Evolutionary conservation across 1,284 basidiomycete genomes (phyloP).

Genomic region (Ustilago crameri): DNA sequence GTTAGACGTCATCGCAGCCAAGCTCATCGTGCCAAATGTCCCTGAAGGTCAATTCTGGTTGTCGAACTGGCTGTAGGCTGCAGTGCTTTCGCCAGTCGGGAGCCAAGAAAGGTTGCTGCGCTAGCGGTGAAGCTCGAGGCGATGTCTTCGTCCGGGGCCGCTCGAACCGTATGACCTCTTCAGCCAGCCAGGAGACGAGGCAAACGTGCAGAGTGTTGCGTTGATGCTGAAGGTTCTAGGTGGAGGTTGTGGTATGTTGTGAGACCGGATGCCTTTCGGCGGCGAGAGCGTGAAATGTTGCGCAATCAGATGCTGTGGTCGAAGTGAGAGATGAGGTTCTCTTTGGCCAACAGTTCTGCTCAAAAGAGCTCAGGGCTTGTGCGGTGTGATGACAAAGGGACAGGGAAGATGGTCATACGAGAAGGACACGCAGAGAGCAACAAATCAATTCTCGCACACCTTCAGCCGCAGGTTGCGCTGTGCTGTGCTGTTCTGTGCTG

Average conservation of each 20-base stretch:
- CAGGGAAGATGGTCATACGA: neutral
- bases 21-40: neutral
- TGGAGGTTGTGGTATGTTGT: slow-evolving; percentile 4
- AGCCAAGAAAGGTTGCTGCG: too few species aligned
- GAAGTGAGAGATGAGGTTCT: neutral
- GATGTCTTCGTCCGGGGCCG: too few species aligned
- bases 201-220: too few species aligned
- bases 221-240: neutral
- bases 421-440: neutral
- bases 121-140: too few species aligned
- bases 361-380: neutral
- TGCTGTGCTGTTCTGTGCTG: slow-evolving; percentile 17
- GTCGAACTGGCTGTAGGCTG: neutral
- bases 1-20: slow-evolving; percentile 43
- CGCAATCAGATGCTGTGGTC: neutral
- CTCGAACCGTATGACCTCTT: neutral
- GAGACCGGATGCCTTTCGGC: neutral
- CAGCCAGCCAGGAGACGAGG: too few species aligned
- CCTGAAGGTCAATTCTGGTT: neutral
- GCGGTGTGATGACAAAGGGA: slow-evolving; percentile 7
- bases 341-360: neutral
- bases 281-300: neutral
- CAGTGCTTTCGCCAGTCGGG: too few species aligned
- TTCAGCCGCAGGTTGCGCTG: neutral
- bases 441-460: neutral